Evolutionary conservation across 83 land plant genomes (phyloP).

Genomic region (Diphasiastrum complanatum): DNA sequence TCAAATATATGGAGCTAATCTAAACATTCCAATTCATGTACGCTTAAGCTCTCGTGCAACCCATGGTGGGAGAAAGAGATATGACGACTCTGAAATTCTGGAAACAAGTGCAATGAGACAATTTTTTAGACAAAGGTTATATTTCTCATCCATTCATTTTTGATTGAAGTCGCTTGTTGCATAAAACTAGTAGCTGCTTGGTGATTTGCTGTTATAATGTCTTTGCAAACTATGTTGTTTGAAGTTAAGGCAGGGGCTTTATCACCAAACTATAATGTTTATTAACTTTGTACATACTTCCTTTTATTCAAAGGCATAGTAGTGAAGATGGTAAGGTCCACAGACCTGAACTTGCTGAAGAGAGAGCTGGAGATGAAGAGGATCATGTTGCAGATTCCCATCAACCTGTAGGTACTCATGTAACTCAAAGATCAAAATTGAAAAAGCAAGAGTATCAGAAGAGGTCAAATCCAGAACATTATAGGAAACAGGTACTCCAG

Average conservation of each 20-base stretch:
- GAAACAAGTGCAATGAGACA: neutral
- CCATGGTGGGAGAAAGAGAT: neutral
- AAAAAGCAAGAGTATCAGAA: constrained; percentile 18
- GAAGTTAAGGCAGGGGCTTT: no score
- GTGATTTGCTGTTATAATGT: neutral
- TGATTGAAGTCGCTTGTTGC: neutral
- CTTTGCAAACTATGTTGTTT: neutral
- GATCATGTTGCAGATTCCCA: constrained; percentile 9
- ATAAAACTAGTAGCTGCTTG: neutral
- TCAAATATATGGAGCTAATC: neutral
- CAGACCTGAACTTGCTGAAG: constrained; percentile 10
- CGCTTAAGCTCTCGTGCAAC: neutral
- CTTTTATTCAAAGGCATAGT: constrained; percentile 13
- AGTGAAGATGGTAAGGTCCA: constrained; percentile 26
- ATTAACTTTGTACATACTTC: neutral
- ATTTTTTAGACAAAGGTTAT: constrained; percentile 7
- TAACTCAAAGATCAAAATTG: neutral
- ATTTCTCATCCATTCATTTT: neutral
- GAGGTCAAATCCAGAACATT: neutral
- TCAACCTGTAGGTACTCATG: neutral
- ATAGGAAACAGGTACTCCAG: neutral
- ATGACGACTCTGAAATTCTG: constrained; percentile 7
- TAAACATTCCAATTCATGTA: neutral
- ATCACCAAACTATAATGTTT: neutral
- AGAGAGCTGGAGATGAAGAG: constrained; percentile 19